phyloP scores from a whole-genome alignment of 306 rosid genomes.

The Prunus fruticosa region DNA sequence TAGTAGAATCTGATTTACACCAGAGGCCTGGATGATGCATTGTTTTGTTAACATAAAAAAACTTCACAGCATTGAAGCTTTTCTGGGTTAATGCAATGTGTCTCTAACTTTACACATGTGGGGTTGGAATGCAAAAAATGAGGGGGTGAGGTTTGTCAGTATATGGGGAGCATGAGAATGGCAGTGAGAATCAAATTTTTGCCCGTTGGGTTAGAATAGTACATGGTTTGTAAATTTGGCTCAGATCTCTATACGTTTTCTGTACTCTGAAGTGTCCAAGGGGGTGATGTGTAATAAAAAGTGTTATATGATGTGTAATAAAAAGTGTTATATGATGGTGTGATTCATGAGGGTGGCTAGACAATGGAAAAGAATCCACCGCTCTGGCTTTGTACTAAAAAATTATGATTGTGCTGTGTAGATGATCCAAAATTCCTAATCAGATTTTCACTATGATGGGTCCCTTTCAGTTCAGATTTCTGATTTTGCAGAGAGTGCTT shows the following conservation, averaged over 20 bases:
- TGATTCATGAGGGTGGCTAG: neutral
- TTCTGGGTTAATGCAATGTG: neutral
- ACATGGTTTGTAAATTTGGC: neutral
- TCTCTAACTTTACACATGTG: neutral
- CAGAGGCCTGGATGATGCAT: neutral
- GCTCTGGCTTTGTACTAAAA: constrained; percentile 1
- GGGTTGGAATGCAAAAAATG: neutral
- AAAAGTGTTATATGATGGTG: neutral
- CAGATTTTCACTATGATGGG: constrained; percentile 39
- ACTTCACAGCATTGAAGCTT: neutral
- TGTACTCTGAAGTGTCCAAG: neutral
- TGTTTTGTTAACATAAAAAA: neutral
- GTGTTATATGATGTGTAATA: neutral
- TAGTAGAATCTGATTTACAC: neutral
- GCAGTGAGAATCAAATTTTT: constrained; percentile 10
- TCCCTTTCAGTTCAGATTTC: constrained; percentile 9
- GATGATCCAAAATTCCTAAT: constrained; percentile 14
- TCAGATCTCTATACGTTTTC: constrained; percentile 6
- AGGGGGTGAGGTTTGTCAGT: neutral
- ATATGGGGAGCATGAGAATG: neutral
- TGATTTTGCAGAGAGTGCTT: constrained; percentile 14
- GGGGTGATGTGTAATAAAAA: neutral
- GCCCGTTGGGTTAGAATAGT: constrained; percentile 10
- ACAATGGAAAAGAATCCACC: neutral
- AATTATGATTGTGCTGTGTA: constrained; percentile 30